phyloP scores from a whole-genome alignment of 768 basidiomycete genomes.

The Termitomyces sp. region DNA sequence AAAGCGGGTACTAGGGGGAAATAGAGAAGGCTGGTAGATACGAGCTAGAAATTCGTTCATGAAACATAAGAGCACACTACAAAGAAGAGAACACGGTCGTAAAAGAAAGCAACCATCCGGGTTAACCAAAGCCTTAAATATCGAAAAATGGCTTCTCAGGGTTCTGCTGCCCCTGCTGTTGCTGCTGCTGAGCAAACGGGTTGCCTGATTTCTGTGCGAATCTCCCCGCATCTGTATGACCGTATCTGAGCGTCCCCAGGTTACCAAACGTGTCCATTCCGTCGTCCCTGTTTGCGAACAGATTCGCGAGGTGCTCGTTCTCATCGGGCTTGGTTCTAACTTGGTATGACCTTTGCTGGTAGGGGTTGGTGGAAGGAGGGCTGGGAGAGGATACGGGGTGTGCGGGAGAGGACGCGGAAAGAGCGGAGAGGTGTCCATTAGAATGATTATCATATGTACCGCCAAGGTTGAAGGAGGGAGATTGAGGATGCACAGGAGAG shows the following conservation, averaged over 20 bases:
- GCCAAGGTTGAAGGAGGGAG: constrained; percentile 61
- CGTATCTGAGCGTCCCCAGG: constrained; percentile 68
- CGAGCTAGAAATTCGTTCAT: background rate
- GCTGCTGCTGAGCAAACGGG: constrained; percentile 61
- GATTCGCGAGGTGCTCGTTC: constrained; percentile 74
- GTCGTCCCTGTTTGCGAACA: constrained; percentile 88
- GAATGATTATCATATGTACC: constrained; percentile 62
- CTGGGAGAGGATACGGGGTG: constrained; percentile 10
- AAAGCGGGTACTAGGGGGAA: background rate
- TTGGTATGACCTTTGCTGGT: constrained; percentile 23
- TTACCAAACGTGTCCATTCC: constrained; percentile 98
- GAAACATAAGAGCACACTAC: background rate
- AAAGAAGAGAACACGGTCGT: background rate
- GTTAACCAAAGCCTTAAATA: constrained; percentile 32
- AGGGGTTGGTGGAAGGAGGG: constrained; percentile 19
- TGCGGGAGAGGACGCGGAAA: constrained; percentile 31
- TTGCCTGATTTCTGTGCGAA: constrained; percentile 50
- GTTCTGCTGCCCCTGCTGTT: constrained; percentile 41
- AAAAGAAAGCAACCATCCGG: background rate
- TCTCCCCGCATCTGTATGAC: constrained; percentile 50
- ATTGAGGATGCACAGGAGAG: constrained; percentile 20
- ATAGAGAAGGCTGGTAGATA: background rate
- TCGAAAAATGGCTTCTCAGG: constrained; percentile 79
- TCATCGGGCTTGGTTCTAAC: constrained; percentile 40
- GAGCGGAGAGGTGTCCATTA: constrained; percentile 37